phyloP scores from a whole-genome alignment of 1,284 basidiomycete species.

The Naganishia sp. region DNA sequence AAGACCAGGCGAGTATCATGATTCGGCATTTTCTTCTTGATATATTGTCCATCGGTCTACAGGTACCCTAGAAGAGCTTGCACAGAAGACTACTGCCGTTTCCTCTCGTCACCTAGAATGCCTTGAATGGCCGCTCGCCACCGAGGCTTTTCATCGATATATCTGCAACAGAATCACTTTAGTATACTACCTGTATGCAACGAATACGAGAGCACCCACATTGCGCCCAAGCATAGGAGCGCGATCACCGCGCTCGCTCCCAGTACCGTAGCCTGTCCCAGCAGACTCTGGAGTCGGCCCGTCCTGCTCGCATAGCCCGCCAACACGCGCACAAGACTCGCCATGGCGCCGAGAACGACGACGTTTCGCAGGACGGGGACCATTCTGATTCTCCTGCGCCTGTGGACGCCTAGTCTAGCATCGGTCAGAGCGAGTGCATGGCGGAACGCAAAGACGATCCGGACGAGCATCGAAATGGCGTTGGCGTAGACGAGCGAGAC shows the following conservation, averaged over 20 bases:
- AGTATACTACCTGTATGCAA: no score
- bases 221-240: not conserved
- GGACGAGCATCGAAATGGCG: slow-evolving; percentile 38
- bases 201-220: not conserved
- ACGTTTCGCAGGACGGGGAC: not conserved
- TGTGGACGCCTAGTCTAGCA: not conserved
- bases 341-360: not conserved
- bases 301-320: not conserved
- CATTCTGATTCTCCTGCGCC: slow-evolving; percentile 7
- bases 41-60: not conserved
- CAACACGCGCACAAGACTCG: not conserved
- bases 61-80: not conserved
- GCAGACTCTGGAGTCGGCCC: not conserved
- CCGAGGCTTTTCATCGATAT: slow-evolving; percentile 16
- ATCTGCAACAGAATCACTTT: not conserved
- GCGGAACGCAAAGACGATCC: slow-evolving; percentile 48
- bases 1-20: no score
- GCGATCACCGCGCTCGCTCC: not conserved
- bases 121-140: slow-evolving; percentile 15
- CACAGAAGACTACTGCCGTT: no score
- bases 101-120: not conserved
- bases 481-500: slow-evolving; percentile 73
- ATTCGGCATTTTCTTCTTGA: not conserved
- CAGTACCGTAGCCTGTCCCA: not conserved
- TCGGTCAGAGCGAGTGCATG: slow-evolving; percentile 24